A percentile compares a stretch with the other conserved stretches of the same genome.
Conservation (phyloP, 1,284 basidiomycete species). For the Xanthoconium separans region DNA sequence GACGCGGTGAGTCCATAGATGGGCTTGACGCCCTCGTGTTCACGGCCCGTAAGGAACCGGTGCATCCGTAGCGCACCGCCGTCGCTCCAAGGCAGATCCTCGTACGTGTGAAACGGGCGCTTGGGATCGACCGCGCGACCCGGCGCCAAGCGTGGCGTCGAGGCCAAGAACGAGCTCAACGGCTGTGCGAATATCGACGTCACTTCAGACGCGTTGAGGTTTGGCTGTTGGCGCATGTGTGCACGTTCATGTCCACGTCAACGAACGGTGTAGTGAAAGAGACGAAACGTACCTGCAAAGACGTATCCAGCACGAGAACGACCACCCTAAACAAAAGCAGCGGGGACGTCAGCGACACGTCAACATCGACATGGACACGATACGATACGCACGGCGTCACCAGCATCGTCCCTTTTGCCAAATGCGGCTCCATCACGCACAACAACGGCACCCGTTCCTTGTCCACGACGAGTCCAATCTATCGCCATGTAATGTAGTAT, state of each 20-base stretch:
- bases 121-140: slow-evolving; percentile 29
- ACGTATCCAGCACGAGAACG: slow-evolving; percentile 75
- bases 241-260: background rate
- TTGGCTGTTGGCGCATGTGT: slow-evolving; percentile 49
- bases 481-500: too few species aligned
- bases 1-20: slow-evolving; percentile 83
- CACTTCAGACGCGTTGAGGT: slow-evolving; percentile 78
- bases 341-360: background rate
- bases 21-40: slow-evolving; percentile 78
- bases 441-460: slow-evolving; percentile 65
- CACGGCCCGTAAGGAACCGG: slow-evolving; percentile 78
- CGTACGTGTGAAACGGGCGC: slow-evolving; percentile 60
- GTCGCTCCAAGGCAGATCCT: slow-evolving; percentile 47
- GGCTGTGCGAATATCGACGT: slow-evolving; percentile 80
- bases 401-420: slow-evolving; percentile 68
- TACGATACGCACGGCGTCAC: slow-evolving; percentile 70
- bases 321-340: slow-evolving; percentile 56
- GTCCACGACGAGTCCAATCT: slow-evolving; percentile 82
- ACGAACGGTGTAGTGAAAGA: background rate
- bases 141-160: slow-evolving; percentile 57
- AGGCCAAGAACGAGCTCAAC: slow-evolving; percentile 68
- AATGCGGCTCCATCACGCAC: slow-evolving; percentile 73
- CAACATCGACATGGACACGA: background rate
- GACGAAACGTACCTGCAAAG: slow-evolving; percentile 45
- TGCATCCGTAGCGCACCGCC: slow-evolving; percentile 56